Percentiles rank a stretch among this genome's conserved stretches.
Evolutionary conservation across 2,329 filamentous ascomycete genomes (phyloP).

Genomic region (Xylariaceae sp.): DNA sequence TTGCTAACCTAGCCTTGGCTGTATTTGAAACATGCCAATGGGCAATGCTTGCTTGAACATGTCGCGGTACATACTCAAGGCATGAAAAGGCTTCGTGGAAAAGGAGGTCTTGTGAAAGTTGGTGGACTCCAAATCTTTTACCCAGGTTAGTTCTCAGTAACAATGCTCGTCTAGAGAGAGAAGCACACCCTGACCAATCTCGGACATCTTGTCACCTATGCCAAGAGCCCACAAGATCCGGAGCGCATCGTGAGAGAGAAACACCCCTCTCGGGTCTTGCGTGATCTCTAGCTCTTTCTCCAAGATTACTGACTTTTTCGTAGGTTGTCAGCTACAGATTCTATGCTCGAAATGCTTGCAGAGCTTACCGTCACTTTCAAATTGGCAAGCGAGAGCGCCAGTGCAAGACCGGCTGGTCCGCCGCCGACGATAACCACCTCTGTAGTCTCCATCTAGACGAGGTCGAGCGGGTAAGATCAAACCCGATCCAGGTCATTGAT

Average conservation of each 20-base stretch:
- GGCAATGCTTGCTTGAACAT: constrained; percentile 12
- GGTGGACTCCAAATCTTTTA: constrained; percentile 6
- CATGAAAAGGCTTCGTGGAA: constrained; percentile 11
- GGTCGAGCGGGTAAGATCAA: too few species aligned
- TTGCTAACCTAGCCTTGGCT: constrained; percentile 15
- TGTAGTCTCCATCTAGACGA: constrained; percentile 16
- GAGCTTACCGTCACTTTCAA: constrained; percentile 15
- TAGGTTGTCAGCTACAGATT: constrained; percentile 1
- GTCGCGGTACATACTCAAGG: constrained; percentile 7
- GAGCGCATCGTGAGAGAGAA: constrained; percentile 16
- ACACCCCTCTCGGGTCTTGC: constrained; percentile 17
- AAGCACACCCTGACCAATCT: constrained; percentile 16
- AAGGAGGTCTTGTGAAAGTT: constrained; percentile 16
- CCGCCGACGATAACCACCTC: constrained; percentile 20
- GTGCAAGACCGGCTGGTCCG: constrained; percentile 16
- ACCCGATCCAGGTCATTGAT: too few species aligned
- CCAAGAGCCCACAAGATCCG: constrained; percentile 19
- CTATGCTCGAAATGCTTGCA: too few species aligned
- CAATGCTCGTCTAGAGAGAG: background rate
- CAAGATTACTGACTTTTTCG: constrained; percentile 13
- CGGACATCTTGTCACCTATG: constrained; percentile 11
- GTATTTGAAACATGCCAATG: constrained; percentile 14
- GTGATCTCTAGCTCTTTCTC: constrained; percentile 17
- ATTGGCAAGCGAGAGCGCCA: constrained; percentile 15
- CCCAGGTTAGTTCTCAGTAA: background rate